phyloP scores from a whole-genome alignment of 768 basidiomycete species.

The Russula brevipes region DNA sequence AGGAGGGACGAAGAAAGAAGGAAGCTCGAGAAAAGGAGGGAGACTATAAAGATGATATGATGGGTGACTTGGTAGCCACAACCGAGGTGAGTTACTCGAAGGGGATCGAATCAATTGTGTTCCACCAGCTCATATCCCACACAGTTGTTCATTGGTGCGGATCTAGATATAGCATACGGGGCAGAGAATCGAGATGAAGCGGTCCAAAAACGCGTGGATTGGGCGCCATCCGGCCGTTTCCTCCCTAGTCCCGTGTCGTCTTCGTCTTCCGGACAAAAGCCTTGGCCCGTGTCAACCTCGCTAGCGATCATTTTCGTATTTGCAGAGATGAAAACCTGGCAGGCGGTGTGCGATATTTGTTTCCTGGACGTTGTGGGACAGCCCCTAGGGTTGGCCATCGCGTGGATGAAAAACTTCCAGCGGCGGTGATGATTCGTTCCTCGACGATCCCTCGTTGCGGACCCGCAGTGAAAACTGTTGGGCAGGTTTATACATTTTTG shows the following conservation, averaged over 20 bases:
- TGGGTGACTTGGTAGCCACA: slow-evolving; percentile 23
- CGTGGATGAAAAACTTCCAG: slow-evolving; percentile 15
- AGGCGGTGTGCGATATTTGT: not conserved
- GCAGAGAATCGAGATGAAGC: slow-evolving; percentile 18
- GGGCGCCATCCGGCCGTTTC: slow-evolving; percentile 16
- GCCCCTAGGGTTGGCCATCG: not conserved
- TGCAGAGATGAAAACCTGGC: not conserved
- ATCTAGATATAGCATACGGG: slow-evolving; percentile 20
- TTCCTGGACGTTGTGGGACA: not conserved
- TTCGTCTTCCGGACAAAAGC: not conserved
- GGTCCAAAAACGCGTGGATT: slow-evolving; percentile 12
- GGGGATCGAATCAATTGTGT: slow-evolving; percentile 25
- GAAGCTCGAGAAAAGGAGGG: slow-evolving; percentile 2
- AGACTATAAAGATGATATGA: slow-evolving; percentile 25
- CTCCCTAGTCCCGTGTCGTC: slow-evolving; percentile 7
- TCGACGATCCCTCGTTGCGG: slow-evolving; percentile 20
- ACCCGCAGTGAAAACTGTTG: slow-evolving; percentile 15
- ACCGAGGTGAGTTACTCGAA: slow-evolving; percentile 25
- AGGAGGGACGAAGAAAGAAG: slow-evolving; percentile 10
- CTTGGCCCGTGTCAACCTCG: slow-evolving; percentile 6
- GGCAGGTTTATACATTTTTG: slow-evolving; percentile 24
- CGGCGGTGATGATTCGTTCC: slow-evolving; percentile 11
- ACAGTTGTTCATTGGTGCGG: slow-evolving; percentile 12
- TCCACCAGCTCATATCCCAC: slow-evolving; percentile 18
- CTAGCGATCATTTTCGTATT: not conserved